Conservation (phyloP, 2,329 filamentous ascomycete species). For the Colletotrichum camelliae region DNA sequence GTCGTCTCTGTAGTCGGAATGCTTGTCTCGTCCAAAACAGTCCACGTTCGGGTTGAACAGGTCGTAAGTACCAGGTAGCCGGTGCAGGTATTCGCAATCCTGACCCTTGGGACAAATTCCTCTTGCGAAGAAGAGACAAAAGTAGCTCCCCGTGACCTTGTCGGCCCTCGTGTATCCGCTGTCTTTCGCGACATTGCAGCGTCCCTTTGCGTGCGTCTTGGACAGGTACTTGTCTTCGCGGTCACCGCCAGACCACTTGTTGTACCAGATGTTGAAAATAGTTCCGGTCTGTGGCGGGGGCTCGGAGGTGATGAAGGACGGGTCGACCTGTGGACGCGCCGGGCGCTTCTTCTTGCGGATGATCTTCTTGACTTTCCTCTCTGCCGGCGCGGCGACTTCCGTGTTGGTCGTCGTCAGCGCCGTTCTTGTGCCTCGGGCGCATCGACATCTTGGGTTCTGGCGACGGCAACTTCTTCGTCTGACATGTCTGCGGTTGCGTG, state of each 20-base stretch:
- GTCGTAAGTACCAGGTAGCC: conserved; percentile 85
- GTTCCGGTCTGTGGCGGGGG: conserved; percentile 92
- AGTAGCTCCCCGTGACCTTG: conserved; percentile 79
- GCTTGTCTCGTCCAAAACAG: conserved; percentile 93
- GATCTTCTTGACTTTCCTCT: conserved; percentile 84
- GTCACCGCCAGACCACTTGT: conserved; percentile 97
- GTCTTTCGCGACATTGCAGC: conserved; percentile 85
- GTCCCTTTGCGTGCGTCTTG: conserved; percentile 80
- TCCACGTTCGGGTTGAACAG: conserved; percentile 94
- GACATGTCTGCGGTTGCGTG: conserved; percentile 7
- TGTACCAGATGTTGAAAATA: conserved; percentile 99
- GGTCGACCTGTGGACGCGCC: conserved; percentile 89
- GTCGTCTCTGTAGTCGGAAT: conserved; percentile 91
- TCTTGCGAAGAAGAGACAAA: conserved; percentile 84
- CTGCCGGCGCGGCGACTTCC: conserved; percentile 52
- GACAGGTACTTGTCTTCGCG: conserved; percentile 89
- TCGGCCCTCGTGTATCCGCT: conserved; percentile 81
- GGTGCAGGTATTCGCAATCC: conserved; percentile 93
- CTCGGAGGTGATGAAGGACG: conserved; percentile 80
- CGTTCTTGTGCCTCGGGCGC: conserved; percentile 2
- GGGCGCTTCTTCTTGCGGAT: conserved; percentile 90
- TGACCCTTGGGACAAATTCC: conserved; percentile 78
- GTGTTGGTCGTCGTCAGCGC: conserved; percentile 39
- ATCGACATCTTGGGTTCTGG: neutral
- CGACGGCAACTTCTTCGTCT: conserved; percentile 1